Conservation (phyloP, 2,329 filamentous ascomycete genomes). For the Trichoderma sp. region DNA sequence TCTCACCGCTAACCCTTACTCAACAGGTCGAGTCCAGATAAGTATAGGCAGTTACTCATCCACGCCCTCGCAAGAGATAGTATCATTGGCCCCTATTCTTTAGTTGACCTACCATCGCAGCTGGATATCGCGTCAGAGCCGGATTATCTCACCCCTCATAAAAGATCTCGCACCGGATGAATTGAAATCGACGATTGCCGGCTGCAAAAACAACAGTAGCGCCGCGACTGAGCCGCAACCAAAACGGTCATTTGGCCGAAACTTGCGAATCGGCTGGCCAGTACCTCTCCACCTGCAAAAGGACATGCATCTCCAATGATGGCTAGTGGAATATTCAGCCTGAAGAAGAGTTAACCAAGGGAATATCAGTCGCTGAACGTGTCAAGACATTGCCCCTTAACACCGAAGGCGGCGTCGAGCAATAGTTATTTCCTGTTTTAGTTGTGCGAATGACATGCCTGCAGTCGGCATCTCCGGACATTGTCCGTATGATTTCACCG, state of each 20-base stretch:
- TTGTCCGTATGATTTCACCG: conserved; percentile 13
- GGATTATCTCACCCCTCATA: neutral
- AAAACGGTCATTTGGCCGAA: conserved; percentile 10
- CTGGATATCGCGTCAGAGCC: neutral
- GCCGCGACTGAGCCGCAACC: conserved; percentile 1
- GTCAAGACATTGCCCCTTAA: neutral
- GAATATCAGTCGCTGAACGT: neutral
- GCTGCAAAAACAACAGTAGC: neutral
- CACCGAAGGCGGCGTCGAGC: neutral
- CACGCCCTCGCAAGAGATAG: neutral
- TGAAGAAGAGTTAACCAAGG: neutral
- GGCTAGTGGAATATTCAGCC: neutral
- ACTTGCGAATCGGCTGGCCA: neutral
- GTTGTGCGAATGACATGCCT: conserved; percentile 12
- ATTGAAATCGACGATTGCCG: conserved; percentile 16
- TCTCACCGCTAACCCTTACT: neutral
- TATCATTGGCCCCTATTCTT: neutral
- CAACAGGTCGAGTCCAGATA: neutral
- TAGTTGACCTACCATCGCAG: neutral
- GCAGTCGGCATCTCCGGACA: conserved; percentile 18
- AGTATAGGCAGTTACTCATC: neutral
- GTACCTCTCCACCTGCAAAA: neutral
- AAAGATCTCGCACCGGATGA: conserved; percentile 13
- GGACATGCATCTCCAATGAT: neutral
- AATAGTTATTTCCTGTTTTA: conserved; percentile 1